These are phyloP conservation scores for Thelonectria blattea DNA, from an alignment of 2,329 filamentous ascomycete species.

Conservation along the genomic window DNA sequence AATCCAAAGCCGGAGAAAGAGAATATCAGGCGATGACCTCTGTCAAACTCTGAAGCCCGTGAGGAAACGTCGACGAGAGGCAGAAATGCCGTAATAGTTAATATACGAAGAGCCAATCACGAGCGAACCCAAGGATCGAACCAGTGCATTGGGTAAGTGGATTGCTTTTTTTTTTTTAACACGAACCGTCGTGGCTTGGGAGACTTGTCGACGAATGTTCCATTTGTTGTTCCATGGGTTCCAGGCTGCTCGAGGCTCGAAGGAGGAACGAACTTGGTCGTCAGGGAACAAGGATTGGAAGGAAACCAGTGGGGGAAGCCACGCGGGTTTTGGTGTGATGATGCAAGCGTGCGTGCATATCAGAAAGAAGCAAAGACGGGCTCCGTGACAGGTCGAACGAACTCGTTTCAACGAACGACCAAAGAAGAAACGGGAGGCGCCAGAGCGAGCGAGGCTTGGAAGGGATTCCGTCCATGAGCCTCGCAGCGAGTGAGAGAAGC, in stretches of 20 bases:
- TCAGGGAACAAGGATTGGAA: background rate
- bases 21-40: background rate
- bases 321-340: background rate
- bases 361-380: background rate
- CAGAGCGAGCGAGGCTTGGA: background rate
- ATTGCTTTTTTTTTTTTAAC: too few species aligned
- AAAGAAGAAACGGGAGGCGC: background rate
- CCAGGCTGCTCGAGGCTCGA: background rate
- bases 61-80: background rate
- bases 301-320: background rate
- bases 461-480: background rate
- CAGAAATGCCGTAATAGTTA: background rate
- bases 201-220: background rate
- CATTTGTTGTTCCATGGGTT: background rate
- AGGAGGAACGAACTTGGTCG: background rate
- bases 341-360: background rate
- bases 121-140: background rate
- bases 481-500: background rate
- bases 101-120: background rate
- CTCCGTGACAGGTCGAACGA: background rate
- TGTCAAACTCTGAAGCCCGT: background rate
- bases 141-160: background rate
- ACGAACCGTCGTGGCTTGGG: background rate
- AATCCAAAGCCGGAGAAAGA: background rate
- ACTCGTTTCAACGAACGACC: too few species aligned